Evolutionary conservation across 768 basidiomycete genomes (phyloP).

Genomic region (Rhodotorula taiwanensis): DNA sequence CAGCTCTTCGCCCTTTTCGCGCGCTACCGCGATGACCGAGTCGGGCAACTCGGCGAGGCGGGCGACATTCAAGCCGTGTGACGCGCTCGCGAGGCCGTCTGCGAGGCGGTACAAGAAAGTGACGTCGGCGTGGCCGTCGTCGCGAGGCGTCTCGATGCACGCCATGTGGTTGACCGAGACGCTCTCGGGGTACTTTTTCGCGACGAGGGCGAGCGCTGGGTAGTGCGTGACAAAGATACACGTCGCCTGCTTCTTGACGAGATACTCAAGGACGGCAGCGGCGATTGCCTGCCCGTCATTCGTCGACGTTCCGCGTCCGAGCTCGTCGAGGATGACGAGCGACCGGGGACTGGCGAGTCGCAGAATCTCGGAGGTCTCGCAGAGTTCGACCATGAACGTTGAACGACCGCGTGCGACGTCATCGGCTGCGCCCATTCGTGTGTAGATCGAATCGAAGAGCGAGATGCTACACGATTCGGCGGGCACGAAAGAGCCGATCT

Average conservation of each 20-base stretch:
- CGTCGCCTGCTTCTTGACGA: conserved; percentile 63
- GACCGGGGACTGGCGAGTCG: conserved; percentile 59
- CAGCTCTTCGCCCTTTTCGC: conserved; percentile 35
- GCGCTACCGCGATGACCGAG: conserved; percentile 58
- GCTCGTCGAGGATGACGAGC: conserved; percentile 75
- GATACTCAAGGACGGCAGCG: conserved; percentile 66
- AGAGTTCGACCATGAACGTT: conserved; percentile 94
- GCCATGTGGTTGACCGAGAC: conserved; percentile 36
- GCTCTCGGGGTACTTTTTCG: conserved; percentile 13
- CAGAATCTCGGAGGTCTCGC: conserved; percentile 85
- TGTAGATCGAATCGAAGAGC: conserved; percentile 75
- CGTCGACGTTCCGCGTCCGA: conserved; percentile 85
- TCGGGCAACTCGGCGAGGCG: conserved; percentile 69
- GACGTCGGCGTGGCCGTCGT: conserved; percentile 61
- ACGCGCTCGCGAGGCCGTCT: conserved; percentile 19
- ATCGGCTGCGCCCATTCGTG: conserved; percentile 67
- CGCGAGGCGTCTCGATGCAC: conserved; percentile 35
- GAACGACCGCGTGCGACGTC: conserved; percentile 78
- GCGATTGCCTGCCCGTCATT: conserved; percentile 96
- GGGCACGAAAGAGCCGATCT: conserved; percentile 80
- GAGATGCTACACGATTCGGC: conserved; percentile 65
- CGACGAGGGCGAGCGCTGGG: conserved; percentile 57
- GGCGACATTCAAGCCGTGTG: conserved; percentile 36
- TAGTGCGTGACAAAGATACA: conserved; percentile 89
- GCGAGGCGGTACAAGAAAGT: conserved; percentile 67